Conservation (phyloP, 768 basidiomycete species). For the Chalciporus chontae region DNA sequence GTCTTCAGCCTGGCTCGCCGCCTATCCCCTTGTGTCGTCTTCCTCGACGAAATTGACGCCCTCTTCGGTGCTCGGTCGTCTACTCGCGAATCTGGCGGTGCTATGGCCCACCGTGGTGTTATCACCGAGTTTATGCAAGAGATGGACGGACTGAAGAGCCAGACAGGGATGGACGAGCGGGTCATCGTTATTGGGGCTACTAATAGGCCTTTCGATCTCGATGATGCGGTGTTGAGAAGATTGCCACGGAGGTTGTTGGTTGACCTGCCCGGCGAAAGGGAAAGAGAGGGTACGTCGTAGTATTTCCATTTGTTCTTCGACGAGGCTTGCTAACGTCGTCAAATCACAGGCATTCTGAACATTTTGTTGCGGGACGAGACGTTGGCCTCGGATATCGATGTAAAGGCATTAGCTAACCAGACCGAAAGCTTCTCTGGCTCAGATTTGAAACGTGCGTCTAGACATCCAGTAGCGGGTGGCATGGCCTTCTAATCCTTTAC, state of each 20-base stretch:
- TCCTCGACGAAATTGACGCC: conserved; percentile 93
- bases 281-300: conserved; percentile 68
- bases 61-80: conserved; percentile 85
- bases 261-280: conserved; percentile 83
- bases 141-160: conserved; percentile 87
- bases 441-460: conserved; percentile 81
- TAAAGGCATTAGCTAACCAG: conserved; percentile 56
- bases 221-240: conserved; percentile 88
- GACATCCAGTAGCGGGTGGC: background rate
- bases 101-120: conserved; percentile 80
- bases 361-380: conserved; percentile 83
- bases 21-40: conserved; percentile 88
- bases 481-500: conserved; percentile 9
- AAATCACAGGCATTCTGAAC: conserved; percentile 69
- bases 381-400: conserved; percentile 61
- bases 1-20: conserved; percentile 85
- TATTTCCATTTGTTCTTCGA: background rate
- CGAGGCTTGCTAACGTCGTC: conserved; percentile 4
- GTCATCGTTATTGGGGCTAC: conserved; percentile 94
- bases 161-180: conserved; percentile 54
- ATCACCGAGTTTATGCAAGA: conserved; percentile 95
- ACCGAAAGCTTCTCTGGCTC: conserved; percentile 91
- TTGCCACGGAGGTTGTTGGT: conserved; percentile 83
- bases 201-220: conserved; percentile 86
- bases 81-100: conserved; percentile 70